Evolutionary conservation across 1,284 basidiomycete species (phyloP).

Genomic region (Grifola frondosa): DNA sequence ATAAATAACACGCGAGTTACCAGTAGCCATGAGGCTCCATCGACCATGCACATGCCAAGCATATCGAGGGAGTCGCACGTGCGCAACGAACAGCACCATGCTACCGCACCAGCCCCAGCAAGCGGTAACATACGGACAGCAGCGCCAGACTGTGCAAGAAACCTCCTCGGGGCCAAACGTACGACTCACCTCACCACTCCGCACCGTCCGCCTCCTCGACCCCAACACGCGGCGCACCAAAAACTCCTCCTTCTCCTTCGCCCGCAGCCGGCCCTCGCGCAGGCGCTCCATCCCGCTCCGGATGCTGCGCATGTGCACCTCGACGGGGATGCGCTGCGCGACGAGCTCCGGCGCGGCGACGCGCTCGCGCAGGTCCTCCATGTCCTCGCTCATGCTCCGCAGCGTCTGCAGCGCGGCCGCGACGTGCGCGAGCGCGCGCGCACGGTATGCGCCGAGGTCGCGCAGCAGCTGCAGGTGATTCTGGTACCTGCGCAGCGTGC

Average conservation of each 20-base stretch:
- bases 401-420: slow-evolving; percentile 59
- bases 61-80: too few relatives aligned
- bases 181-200: too few relatives aligned
- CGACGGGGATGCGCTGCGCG: slow-evolving; percentile 56
- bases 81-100: too few relatives aligned
- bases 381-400: slow-evolving; percentile 61
- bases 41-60: too few relatives aligned
- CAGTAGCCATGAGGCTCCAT: too few relatives aligned
- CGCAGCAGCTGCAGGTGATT: slow-evolving; percentile 51
- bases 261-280: slow-evolving; percentile 50
- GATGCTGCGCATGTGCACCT: slow-evolving; percentile 73
- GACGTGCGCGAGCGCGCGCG: slow-evolving; percentile 60
- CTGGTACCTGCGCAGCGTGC: slow-evolving; percentile 45
- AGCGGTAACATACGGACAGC: too few relatives aligned
- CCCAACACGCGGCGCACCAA: slow-evolving; percentile 31
- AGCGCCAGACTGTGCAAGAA: too few relatives aligned
- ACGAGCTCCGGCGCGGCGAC: slow-evolving; percentile 63
- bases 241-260: slow-evolving; percentile 36
- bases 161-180: too few relatives aligned
- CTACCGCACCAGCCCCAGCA: too few relatives aligned
- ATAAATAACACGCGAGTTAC: too few relatives aligned
- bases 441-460: slow-evolving; percentile 54
- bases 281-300: slow-evolving; percentile 60
- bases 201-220: too few relatives aligned
- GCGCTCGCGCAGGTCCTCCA: slow-evolving; percentile 70